Percentiles rank a stretch among this genome's conserved stretches.
phyloP scores from a whole-genome alignment of 208 protist species.

The Zelonia costaricensis region DNA sequence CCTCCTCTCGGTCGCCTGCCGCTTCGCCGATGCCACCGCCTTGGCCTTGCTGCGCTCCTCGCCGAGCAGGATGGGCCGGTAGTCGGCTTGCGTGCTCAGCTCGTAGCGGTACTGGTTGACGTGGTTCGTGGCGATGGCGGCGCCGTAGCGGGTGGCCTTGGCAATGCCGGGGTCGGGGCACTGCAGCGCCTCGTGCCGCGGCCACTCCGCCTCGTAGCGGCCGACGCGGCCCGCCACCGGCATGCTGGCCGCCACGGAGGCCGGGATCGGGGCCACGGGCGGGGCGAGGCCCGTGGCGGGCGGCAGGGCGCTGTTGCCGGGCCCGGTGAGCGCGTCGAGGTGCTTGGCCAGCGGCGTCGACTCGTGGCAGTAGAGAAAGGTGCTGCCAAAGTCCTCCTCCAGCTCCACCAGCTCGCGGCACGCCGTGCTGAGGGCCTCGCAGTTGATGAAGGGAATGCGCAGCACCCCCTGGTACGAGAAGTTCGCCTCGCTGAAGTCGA shows the following conservation, averaged over 20 bases:
- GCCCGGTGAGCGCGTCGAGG: slow-evolving; percentile 34
- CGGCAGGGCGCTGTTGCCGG: slow-evolving; percentile 22
- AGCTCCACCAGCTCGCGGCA: slow-evolving; percentile 69
- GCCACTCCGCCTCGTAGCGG: slow-evolving; percentile 57
- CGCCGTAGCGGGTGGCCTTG: slow-evolving; percentile 41
- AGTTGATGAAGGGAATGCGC: slow-evolving; percentile 89
- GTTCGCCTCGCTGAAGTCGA: slow-evolving; percentile 97
- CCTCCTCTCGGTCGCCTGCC: not conserved
- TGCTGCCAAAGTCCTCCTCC: slow-evolving; percentile 69
- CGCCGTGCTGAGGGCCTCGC: slow-evolving; percentile 47
- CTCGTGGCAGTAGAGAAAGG: slow-evolving; percentile 80
- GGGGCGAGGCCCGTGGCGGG: slow-evolving; percentile 16
- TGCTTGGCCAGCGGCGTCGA: slow-evolving; percentile 34
- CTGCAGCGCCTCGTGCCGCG: slow-evolving; percentile 50
- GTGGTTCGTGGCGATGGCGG: slow-evolving; percentile 53
- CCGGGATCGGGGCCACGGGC: slow-evolving; percentile 36
- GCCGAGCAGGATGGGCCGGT: slow-evolving; percentile 52
- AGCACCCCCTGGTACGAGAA: slow-evolving; percentile 93
- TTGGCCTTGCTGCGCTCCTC: not conserved
- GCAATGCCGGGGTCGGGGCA: slow-evolving; percentile 74
- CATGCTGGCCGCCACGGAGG: slow-evolving; percentile 32
- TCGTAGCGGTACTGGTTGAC: slow-evolving; percentile 75
- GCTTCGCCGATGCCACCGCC: not conserved
- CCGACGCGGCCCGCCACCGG: slow-evolving; percentile 76
- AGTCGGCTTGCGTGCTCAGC: slow-evolving; percentile 53